Evolutionary conservation across 306 rosid genomes (phyloP).

Genomic region (Crataegus laevigata): DNA sequence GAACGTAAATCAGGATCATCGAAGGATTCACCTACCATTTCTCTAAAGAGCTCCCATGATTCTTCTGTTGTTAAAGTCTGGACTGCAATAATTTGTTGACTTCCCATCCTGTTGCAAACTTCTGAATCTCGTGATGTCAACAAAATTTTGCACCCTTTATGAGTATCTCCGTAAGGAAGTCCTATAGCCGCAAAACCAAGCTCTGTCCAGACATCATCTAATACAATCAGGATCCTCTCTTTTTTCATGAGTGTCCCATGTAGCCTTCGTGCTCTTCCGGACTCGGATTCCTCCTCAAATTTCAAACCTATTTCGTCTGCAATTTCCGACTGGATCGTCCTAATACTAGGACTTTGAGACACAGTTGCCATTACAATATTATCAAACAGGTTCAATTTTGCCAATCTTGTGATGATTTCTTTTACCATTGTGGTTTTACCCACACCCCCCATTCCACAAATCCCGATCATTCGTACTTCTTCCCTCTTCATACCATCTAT

Average conservation of each 20-base stretch:
- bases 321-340: neutral
- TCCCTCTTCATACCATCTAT: neutral
- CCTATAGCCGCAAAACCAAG: constrained; percentile 21
- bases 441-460: neutral
- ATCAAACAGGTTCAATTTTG: no score
- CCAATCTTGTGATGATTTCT: neutral
- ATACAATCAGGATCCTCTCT: neutral
- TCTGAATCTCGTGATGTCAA: constrained; percentile 25
- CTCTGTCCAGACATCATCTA: constrained; percentile 28
- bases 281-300: neutral
- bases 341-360: neutral
- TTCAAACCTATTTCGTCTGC: neutral
- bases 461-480: neutral
- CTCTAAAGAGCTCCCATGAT: constrained; percentile 14
- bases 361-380: no score
- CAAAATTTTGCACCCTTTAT: constrained; percentile 17
- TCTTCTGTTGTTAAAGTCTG: neutral
- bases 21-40: neutral
- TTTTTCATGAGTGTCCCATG: neutral
- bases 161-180: constrained; percentile 1
- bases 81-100: constrained; percentile 2
- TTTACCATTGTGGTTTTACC: neutral
- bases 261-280: neutral
- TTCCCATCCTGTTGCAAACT: constrained; percentile 6
- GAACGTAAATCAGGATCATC: neutral